These are phyloP conservation scores for Chrysanthemum seticuspe DNA, from an alignment of 129 eudicot genomes.

Conservation along the genomic window DNA sequence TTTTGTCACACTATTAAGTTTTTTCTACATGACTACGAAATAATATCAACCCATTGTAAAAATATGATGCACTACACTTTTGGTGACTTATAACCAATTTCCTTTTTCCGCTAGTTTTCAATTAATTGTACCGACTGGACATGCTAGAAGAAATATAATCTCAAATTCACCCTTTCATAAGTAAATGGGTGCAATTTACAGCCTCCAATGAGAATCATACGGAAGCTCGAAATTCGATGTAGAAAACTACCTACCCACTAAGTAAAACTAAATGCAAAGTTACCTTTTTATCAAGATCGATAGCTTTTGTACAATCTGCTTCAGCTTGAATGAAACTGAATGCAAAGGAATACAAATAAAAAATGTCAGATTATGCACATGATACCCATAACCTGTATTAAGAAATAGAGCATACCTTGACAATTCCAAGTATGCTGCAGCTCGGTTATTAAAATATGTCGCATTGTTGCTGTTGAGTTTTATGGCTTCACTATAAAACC, in stretches of 20 bases:
- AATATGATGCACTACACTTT: no score
- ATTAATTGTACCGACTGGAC: background rate
- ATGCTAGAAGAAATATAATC: background rate
- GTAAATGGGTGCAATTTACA: background rate
- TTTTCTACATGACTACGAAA: no score
- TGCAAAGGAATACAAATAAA: slow-evolving; percentile 2
- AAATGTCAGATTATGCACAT: background rate
- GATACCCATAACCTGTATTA: background rate
- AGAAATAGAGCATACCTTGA: slow-evolving; percentile 45
- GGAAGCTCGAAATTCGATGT: background rate
- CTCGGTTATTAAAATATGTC: slow-evolving; percentile 79
- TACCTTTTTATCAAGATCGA: slow-evolving; percentile 90
- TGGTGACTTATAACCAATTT: background rate
- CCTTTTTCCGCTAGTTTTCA: background rate
- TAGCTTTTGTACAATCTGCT: slow-evolving; percentile 81
- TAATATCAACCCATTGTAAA: no score
- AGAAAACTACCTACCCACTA: background rate
- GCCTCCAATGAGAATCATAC: background rate
- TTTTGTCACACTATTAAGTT: no score
- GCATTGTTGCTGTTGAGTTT: slow-evolving; percentile 69
- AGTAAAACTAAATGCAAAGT: background rate
- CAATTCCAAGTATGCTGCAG: slow-evolving; percentile 82
- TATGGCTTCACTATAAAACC: slow-evolving; percentile 87
- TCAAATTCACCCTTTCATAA: background rate
- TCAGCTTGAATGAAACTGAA: slow-evolving; percentile 78